A percentile compares a stretch with the other conserved stretches of the same genome.
Evolutionary conservation across 129 eudicot genomes (phyloP).

Genomic region (Flaveria sonorensis): DNA sequence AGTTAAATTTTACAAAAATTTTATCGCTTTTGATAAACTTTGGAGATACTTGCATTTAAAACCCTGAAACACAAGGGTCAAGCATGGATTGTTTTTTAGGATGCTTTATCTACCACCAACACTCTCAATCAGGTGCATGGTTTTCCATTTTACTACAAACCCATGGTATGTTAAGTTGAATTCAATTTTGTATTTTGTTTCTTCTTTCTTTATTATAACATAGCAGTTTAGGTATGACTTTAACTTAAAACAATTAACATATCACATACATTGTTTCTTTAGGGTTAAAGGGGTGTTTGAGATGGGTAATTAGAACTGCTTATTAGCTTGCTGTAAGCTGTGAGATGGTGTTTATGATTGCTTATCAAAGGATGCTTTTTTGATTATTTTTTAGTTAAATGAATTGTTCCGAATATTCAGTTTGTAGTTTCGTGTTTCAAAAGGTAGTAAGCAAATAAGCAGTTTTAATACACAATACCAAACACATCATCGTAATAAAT

Average conservation of each 20-base stretch:
- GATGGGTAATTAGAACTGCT: not conserved
- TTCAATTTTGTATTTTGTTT: not conserved
- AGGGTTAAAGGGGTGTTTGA: not conserved
- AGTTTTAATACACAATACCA: no score
- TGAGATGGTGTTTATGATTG: not conserved
- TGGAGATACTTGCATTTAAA: no score
- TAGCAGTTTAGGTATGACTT: not conserved
- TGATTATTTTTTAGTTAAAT: not conserved
- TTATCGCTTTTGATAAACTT: no score
- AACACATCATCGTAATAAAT: no score
- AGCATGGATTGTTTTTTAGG: no score
- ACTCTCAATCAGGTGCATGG: no score
- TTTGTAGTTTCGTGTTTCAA: no score
- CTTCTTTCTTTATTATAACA: not conserved
- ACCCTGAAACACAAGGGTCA: no score
- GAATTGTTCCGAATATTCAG: not conserved
- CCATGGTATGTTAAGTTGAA: slow-evolving; percentile 53
- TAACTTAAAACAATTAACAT: not conserved
- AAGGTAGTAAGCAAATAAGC: no score
- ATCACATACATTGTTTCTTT: not conserved
- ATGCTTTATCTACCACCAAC: no score
- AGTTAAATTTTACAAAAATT: no score
- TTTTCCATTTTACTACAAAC: slow-evolving; percentile 68
- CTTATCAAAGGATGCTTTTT: not conserved
- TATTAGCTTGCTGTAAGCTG: not conserved